phyloP scores from a whole-genome alignment of 169 alveolate species.

The Cryptosporidium sp. region DNA sequence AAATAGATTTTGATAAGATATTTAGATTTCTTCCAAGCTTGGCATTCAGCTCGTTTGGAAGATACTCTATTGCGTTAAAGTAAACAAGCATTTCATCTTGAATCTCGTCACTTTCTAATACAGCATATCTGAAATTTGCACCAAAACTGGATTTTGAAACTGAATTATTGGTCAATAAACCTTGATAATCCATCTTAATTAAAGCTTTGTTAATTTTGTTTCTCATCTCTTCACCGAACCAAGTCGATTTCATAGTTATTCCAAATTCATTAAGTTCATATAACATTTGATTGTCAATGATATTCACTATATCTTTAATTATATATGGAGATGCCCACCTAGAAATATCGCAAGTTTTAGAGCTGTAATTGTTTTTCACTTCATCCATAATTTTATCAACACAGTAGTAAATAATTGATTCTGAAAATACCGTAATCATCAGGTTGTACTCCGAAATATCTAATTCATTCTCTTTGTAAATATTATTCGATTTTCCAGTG shows the following conservation, averaged over 20 bases:
- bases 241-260: not conserved
- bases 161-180: conserved; percentile 23
- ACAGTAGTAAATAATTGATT: conserved; percentile 21
- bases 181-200: conserved; percentile 53
- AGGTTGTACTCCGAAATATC: conserved; percentile 2
- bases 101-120: conserved; percentile 31
- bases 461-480: not conserved
- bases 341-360: conserved; percentile 24
- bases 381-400: not conserved
- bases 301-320: not conserved
- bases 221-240: conserved; percentile 64
- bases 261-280: conserved; percentile 41
- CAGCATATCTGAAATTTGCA: conserved; percentile 8
- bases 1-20: conserved; percentile 6
- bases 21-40: conserved; percentile 27
- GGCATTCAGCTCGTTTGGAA: conserved; percentile 51
- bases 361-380: conserved; percentile 24
- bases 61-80: conserved; percentile 2
- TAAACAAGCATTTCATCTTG: conserved; percentile 34
- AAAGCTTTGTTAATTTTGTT: not conserved
- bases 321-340: conserved; percentile 61
- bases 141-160: not conserved
- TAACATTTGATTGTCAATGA: not conserved
- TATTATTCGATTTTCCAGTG: not conserved
- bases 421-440: conserved; percentile 36